These are phyloP conservation scores for Picea glauca DNA, from an alignment of 75 land plant species.

Conservation along the genomic window DNA sequence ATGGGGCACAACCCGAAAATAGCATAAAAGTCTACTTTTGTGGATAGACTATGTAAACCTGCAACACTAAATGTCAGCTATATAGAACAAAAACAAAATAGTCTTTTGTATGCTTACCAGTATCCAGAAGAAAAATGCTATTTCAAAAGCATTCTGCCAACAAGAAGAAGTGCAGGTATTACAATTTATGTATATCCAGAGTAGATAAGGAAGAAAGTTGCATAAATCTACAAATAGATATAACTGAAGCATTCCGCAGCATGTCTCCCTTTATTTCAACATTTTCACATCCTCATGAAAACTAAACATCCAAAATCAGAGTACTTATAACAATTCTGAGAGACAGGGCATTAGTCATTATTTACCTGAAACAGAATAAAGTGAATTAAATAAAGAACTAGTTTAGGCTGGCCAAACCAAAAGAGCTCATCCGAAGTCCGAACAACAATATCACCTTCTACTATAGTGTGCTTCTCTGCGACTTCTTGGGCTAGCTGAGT, in stretches of 20 bases:
- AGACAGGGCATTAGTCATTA: conserved; percentile 1
- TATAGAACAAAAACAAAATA: not conserved
- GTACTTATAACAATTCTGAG: not conserved
- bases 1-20: not conserved
- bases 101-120: conserved; percentile 37
- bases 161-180: not conserved
- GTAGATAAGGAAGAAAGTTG: not conserved
- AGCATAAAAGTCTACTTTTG: not conserved
- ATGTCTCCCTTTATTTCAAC: not conserved
- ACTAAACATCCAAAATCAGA: not conserved
- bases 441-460: conserved; percentile 19
- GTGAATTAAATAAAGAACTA: conserved; percentile 46
- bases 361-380: conserved; percentile 56
- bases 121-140: conserved; percentile 87
- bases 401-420: conserved; percentile 42
- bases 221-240: not conserved
- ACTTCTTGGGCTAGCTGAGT: conserved; percentile 41
- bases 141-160: conserved; percentile 77
- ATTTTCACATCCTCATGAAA: not conserved
- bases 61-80: not conserved
- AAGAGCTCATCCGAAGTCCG: conserved; percentile 49
- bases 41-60: not conserved
- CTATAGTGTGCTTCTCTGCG: conserved; percentile 13
- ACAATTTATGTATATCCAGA: not conserved
- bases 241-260: not conserved